Base-by-base conservation (phyloP, 306 rosid genomes). In the Abrus pulchellus region DNA sequence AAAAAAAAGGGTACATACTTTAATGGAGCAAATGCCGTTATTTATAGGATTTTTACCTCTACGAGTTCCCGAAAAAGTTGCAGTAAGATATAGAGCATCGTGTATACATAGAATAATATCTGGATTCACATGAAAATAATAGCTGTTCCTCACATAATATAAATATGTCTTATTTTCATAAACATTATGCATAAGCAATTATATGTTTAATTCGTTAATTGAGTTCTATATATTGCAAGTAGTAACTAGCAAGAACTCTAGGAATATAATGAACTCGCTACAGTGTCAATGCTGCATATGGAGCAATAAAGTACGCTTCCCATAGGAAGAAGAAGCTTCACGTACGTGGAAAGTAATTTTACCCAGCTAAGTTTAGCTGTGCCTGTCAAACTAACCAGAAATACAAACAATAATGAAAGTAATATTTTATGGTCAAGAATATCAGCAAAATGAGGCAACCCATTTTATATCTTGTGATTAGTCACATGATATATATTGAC, bases 301-400 rank as follows among this genome's bases (percentile, higher is more conserved):
- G 67, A 54, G 43, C 6, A 9, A 56, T 64, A 40, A 77, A 67
- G 9, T 7, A 64, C 49, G 61, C 40, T 63, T 85, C 54, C 50
- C 68, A 28, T 27, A 1, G 49, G 72, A 45, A 85, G 77, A 77
- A 38, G 64, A 53, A 64, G 32, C 72, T 75, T 72, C 66, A 70
- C 30, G 30, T 61, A 59, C 81, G 38, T 68, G 67, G 77, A 85
- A 80, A 86, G 87, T 69, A 79, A 80, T 85, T 81, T 83, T 83
- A 80, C 72, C 87, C 92, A 82, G 79, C 91, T 75, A 81, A 78
- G 81, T 84, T 86, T 73, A 81, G 94, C 86, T 88, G 92, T 87
- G 68, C 44, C 59, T 85, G 84, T 82, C 84, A 84, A 59, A 74
- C 74, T 75, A 38, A 52, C 73, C 47, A 79, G 76, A 71, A 40